These are phyloP conservation scores for Suhomyces chickasaworum DNA, from an alignment of 1,139 yeast species.

Conservation along the genomic window DNA sequence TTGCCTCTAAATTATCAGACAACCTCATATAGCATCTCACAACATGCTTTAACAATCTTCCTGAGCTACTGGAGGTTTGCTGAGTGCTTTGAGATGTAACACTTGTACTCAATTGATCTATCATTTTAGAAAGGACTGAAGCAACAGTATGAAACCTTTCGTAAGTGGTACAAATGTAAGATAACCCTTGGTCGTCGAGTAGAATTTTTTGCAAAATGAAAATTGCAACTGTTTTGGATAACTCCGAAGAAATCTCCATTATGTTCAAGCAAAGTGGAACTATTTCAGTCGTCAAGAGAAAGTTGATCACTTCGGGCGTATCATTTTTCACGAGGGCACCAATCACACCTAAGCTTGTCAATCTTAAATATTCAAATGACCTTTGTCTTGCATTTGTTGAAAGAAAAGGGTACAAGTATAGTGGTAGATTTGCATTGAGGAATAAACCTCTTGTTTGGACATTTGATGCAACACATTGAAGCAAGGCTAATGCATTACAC, in stretches of 20 bases:
- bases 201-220: conserved; percentile 91
- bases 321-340: conserved; percentile 97
- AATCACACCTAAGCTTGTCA: conserved; percentile 92
- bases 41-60: conserved; percentile 86
- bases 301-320: conserved; percentile 91
- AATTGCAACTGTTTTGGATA: conserved; percentile 94
- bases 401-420: conserved; percentile 89
- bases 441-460: conserved; percentile 84
- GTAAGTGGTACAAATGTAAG: conserved; percentile 90
- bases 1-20: conserved; percentile 87
- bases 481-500: conserved; percentile 89
- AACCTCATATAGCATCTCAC: conserved; percentile 90
- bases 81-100: conserved; percentile 17
- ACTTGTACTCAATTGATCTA: conserved; percentile 62
- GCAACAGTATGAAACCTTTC: conserved; percentile 95
- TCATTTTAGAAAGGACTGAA: conserved; percentile 84
- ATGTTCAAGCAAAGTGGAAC: conserved; percentile 92
- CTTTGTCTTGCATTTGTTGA: conserved; percentile 90
- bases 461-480: conserved; percentile 97
- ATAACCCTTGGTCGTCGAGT: conserved; percentile 87
- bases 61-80: conserved; percentile 52
- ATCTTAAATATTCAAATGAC: conserved; percentile 88
- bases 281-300: conserved; percentile 87
- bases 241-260: conserved; percentile 93
- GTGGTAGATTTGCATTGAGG: conserved; percentile 86